These are phyloP conservation scores for Hordeum vulgare DNA, from an alignment of 176 grass and related monocot species.

Conservation along the genomic window DNA sequence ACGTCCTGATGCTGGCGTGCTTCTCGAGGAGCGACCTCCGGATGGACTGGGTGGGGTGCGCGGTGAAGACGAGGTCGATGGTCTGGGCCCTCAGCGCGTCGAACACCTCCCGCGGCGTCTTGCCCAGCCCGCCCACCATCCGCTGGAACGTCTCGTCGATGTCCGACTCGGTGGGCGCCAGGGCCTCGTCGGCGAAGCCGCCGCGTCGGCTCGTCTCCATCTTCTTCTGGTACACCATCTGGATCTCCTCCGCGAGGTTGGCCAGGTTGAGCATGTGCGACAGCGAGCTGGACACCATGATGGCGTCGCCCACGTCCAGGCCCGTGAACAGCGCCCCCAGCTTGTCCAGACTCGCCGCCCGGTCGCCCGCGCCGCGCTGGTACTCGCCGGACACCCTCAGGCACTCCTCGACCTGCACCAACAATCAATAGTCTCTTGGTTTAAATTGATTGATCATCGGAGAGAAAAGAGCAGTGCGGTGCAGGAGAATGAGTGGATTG, in stretches of 20 bases:
- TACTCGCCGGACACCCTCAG: constrained; percentile 61
- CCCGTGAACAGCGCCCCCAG: constrained; percentile 50
- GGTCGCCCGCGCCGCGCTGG: constrained; percentile 13
- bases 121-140: constrained; percentile 48
- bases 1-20: constrained; percentile 57
- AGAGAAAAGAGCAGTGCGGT: neutral
- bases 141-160: constrained; percentile 70
- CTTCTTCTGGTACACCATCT: constrained; percentile 64
- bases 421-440: neutral
- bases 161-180: constrained; percentile 65
- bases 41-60: constrained; percentile 81
- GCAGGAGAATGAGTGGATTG: neutral
- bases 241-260: constrained; percentile 76
- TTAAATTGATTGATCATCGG: neutral
- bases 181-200: constrained; percentile 56
- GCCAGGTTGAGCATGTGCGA: constrained; percentile 89
- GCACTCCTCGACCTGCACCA: constrained; percentile 58
- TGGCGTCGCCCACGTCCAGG: constrained; percentile 52
- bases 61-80: constrained; percentile 76
- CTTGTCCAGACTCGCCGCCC: constrained; percentile 31
- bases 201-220: constrained; percentile 25
- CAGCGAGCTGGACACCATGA: constrained; percentile 61
- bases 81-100: constrained; percentile 70
- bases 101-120: constrained; percentile 64
- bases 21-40: constrained; percentile 75